Conservation (phyloP, 2,329 filamentous ascomycete species). For the Davidsoniella virescens region DNA sequence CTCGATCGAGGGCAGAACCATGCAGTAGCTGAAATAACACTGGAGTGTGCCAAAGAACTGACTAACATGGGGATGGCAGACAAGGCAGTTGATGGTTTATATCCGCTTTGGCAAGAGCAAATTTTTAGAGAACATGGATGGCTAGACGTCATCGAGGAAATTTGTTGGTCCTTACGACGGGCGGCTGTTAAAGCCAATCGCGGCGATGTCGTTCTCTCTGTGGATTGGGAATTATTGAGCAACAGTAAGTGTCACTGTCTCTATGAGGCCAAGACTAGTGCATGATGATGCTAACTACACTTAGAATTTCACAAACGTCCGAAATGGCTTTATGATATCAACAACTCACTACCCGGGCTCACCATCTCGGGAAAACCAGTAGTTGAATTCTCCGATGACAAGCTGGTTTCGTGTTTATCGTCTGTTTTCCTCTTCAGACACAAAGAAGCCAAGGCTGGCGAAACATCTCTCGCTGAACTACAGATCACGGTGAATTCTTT, state of each 20-base stretch:
- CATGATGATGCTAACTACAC: slow-evolving; percentile 3
- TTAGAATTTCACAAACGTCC: slow-evolving; percentile 36
- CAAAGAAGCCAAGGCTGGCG: slow-evolving; percentile 44
- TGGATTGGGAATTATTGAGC: slow-evolving; percentile 50
- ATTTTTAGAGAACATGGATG: slow-evolving; percentile 43
- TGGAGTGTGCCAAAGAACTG: slow-evolving; percentile 42
- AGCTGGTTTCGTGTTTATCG: slow-evolving; percentile 35
- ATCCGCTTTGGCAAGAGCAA: slow-evolving; percentile 40
- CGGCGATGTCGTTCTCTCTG: slow-evolving; percentile 39
- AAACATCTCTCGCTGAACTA: slow-evolving; percentile 41
- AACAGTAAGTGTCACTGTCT: slow-evolving; percentile 27
- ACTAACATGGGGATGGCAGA: slow-evolving; percentile 34
- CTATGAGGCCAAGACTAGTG: not conserved
- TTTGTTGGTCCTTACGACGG: slow-evolving; percentile 43
- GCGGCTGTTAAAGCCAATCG: slow-evolving; percentile 37
- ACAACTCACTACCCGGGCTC: slow-evolving; percentile 37
- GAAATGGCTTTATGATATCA: slow-evolving; percentile 46
- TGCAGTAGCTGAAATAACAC: slow-evolving; percentile 36
- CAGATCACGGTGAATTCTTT: slow-evolving; percentile 40
- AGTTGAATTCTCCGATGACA: slow-evolving; percentile 34
- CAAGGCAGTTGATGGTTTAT: slow-evolving; percentile 35
- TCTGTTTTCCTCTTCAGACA: slow-evolving; percentile 41
- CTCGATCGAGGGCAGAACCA: slow-evolving; percentile 36
- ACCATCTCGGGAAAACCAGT: slow-evolving; percentile 27
- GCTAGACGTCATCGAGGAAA: slow-evolving; percentile 41